Percentiles rank a stretch among this genome's conserved stretches.
Evolutionary conservation across 495 filamentous ascomycete species (phyloP).

Genomic region (Parmelia sp.): DNA sequence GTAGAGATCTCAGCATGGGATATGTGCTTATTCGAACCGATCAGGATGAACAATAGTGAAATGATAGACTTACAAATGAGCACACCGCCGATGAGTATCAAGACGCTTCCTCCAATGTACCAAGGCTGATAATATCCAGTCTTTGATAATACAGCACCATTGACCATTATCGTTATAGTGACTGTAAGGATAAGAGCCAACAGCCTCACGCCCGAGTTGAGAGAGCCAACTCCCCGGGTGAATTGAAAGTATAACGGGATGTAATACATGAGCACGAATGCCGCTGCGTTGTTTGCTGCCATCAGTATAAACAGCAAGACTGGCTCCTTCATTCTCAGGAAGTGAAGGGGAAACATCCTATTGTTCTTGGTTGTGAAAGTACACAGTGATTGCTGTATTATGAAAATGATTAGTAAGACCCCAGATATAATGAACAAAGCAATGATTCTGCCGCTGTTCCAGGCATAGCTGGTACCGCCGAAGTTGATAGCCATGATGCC

Average conservation of each 20-base stretch:
- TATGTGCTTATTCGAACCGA: no score
- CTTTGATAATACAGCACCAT: constrained; percentile 45
- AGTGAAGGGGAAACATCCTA: no score
- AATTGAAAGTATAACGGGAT: constrained; percentile 56
- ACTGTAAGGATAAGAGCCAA: constrained; percentile 51
- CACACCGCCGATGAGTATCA: constrained; percentile 36
- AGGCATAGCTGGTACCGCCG: no score
- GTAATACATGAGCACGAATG: constrained; percentile 28
- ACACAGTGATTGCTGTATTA: no score
- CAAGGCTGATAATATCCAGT: constrained; percentile 52
- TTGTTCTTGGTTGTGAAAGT: no score
- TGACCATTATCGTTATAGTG: constrained; percentile 40
- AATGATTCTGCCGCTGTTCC: no score
- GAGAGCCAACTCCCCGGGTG: constrained; percentile 41
- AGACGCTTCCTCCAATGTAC: constrained; percentile 33
- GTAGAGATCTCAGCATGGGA: no score
- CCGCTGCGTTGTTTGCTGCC: constrained; percentile 6
- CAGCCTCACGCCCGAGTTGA: constrained; percentile 46
- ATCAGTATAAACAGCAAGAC: neutral
- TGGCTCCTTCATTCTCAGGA: no score
- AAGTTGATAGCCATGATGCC: no score
- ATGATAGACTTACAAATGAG: constrained; percentile 40
- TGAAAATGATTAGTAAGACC: no score
- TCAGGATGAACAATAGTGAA: no score
- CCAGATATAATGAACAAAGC: no score